Evolutionary conservation across 2,329 filamentous ascomycete species (phyloP), one percentile per base, ranked within the genome.

Genomic region (Fusarium pseudonygamai): DNA sequence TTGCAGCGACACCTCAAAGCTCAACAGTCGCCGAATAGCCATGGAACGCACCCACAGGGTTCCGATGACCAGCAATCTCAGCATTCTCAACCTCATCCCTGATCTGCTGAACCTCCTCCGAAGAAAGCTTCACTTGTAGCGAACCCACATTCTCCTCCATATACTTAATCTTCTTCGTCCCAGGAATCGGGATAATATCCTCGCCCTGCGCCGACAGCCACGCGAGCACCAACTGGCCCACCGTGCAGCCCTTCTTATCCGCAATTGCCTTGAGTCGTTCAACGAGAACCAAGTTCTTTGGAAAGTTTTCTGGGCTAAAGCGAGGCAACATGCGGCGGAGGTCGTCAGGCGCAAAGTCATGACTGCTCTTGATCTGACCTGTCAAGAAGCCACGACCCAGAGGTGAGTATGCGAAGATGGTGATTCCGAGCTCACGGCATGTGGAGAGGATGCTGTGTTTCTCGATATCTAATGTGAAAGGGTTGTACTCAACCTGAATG

Each of bases 121-220:
- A 0, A 12, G 50, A 55, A 0, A 55, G 34, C 20, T 40, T 5
- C 50, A 55, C 50, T 1, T 40, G 0, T 5, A 55, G 15, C 0
- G 50, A 13, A 0, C 22, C 50, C 4, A 53, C 1, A 14, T 52
- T 60, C 3, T 59, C 56, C 40, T 60, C 57, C 26, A 60, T 20
- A 18, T 60, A 40, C 22, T 60, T 60, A 6, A 60, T 60, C 45
- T 52, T 60, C 22, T 52, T 60, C 34, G 57, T 60, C 5, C 45
- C 57, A 5, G 45, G 57, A 8, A 60, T 60, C 4, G 57, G 57
- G 7, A 60, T 34, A 28, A 60, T 52, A 18, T 60, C 43, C n/a
- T 52, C 36, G 7, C 36, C 57, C 45, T 34, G 34, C 10, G 45
- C 45, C 4, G 46, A 37, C 34, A 50, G 0, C 57, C 57, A 60